These are phyloP conservation scores for Acorus gramineus DNA, from an alignment of 106 monocot species.

Conservation along the genomic window DNA sequence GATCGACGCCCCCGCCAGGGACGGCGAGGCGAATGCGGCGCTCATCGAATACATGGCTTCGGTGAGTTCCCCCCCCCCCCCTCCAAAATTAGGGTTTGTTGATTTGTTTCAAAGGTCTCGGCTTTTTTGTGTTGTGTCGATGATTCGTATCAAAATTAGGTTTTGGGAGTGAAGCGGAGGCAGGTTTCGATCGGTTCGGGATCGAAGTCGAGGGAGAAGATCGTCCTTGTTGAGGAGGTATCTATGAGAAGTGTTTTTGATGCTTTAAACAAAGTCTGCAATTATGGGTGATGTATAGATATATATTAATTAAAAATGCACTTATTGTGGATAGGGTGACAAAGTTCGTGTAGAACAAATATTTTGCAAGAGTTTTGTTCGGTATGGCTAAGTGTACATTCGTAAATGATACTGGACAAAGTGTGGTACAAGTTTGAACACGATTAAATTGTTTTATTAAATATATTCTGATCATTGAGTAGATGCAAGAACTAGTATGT, in stretches of 20 bases:
- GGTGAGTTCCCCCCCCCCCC: slow-evolving; percentile 15
- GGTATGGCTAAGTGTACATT: too few relatives aligned
- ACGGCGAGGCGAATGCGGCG: slow-evolving; percentile 87
- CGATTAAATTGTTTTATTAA: too few relatives aligned
- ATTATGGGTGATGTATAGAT: slow-evolving; percentile 18
- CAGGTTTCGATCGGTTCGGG: slow-evolving; percentile 85
- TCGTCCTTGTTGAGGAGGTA: slow-evolving; percentile 63
- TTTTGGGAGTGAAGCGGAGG: slow-evolving; percentile 78
- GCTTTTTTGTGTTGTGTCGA: too few relatives aligned
- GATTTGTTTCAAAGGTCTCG: slow-evolving; percentile 1
- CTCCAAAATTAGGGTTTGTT: slow-evolving; percentile 1
- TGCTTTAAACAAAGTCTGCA: slow-evolving; percentile 56
- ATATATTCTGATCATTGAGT: too few relatives aligned
- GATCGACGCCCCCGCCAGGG: slow-evolving; percentile 89
- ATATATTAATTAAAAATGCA: too few relatives aligned
- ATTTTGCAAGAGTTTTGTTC: too few relatives aligned
- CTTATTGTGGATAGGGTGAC: too few relatives aligned
- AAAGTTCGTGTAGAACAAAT: too few relatives aligned
- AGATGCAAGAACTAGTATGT: too few relatives aligned
- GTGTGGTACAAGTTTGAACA: too few relatives aligned
- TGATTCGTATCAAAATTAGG: slow-evolving; percentile 13
- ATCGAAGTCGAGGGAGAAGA: slow-evolving; percentile 91
- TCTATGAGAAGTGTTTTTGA: slow-evolving; percentile 48
- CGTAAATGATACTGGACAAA: too few relatives aligned
- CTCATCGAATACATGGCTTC: slow-evolving; percentile 73